A percentile compares a stretch with the other conserved stretches of the same genome.
Evolutionary conservation across 139 green algal genomes (phyloP).

Genomic region (Micromonas commoda): DNA sequence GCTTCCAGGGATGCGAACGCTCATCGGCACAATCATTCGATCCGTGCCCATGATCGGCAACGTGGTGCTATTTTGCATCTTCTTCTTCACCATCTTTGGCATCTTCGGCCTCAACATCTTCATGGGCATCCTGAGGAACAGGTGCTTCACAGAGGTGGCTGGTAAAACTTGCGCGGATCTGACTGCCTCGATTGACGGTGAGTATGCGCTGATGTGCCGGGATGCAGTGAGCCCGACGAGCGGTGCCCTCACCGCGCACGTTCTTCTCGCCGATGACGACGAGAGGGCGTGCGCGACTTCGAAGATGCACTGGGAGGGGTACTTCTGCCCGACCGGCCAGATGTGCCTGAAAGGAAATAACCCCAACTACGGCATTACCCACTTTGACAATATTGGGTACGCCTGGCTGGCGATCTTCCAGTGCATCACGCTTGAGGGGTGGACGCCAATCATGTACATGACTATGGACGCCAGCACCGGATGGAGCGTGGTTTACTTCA

Average conservation of each 20-base stretch:
- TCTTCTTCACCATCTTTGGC: conserved; percentile 35
- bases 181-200: background rate
- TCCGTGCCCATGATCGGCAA: conserved; percentile 36
- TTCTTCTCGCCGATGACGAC: background rate
- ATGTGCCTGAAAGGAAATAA: conserved; percentile 24
- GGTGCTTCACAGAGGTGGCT: conserved; percentile 18
- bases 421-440: conserved; percentile 32
- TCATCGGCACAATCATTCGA: conserved; percentile 34
- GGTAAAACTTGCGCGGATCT: background rate
- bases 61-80: conserved; percentile 30
- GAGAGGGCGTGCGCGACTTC: conserved; percentile 10
- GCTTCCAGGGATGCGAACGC: conserved; percentile 29
- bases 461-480: conserved; percentile 16
- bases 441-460: conserved; percentile 33
- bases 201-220: background rate
- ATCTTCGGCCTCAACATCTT: conserved; percentile 39
- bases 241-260: background rate
- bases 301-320: conserved; percentile 13
- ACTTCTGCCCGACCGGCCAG: background rate
- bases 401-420: conserved; percentile 30
- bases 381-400: conserved; percentile 32
- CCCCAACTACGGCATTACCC: conserved; percentile 28
- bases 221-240: background rate
- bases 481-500: conserved; percentile 33
- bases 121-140: conserved; percentile 21